Evolutionary conservation across 1,284 basidiomycete genomes (phyloP).

Genomic region (Ustilago bromivora): DNA sequence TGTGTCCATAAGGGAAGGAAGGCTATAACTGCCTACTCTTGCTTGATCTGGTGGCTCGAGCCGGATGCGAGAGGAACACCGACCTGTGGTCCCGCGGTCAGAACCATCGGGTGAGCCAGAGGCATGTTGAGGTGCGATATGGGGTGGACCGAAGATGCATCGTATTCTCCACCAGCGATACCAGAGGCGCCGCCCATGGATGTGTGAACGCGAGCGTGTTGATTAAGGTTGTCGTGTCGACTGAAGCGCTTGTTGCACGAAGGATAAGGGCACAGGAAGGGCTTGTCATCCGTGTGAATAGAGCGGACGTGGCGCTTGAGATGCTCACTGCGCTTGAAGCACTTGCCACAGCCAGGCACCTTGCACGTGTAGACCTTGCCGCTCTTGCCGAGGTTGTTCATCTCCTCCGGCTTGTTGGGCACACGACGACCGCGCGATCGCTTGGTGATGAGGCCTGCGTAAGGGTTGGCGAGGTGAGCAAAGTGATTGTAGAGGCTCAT

Average conservation of each 20-base stretch:
- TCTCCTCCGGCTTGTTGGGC: conserved; percentile 65
- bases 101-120: conserved; percentile 42
- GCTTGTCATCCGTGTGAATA: conserved; percentile 67
- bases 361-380: conserved; percentile 68
- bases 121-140: conserved; percentile 36
- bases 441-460: conserved; percentile 65
- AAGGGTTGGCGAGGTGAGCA: conserved; percentile 50
- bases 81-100: conserved; percentile 34
- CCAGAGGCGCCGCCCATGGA: conserved; percentile 29
- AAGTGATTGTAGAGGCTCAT: conserved; percentile 48
- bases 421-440: conserved; percentile 62
- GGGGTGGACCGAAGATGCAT: conserved; percentile 35
- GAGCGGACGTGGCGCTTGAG: conserved; percentile 66
- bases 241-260: conserved; percentile 64
- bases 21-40: conserved; percentile 21
- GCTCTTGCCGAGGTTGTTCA: conserved; percentile 66
- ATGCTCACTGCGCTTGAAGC: conserved; percentile 66
- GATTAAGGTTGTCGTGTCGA: conserved; percentile 66
- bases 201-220: conserved; percentile 64
- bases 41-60: conserved; percentile 38
- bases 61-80: conserved; percentile 45
- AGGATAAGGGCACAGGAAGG: conserved; percentile 62
- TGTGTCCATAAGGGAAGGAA: not conserved
- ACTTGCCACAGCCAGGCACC: conserved; percentile 65
- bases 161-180: conserved; percentile 24